Evolutionary conservation across 331 rosid species (phyloP).

Genomic region (Ulmus americana): DNA sequence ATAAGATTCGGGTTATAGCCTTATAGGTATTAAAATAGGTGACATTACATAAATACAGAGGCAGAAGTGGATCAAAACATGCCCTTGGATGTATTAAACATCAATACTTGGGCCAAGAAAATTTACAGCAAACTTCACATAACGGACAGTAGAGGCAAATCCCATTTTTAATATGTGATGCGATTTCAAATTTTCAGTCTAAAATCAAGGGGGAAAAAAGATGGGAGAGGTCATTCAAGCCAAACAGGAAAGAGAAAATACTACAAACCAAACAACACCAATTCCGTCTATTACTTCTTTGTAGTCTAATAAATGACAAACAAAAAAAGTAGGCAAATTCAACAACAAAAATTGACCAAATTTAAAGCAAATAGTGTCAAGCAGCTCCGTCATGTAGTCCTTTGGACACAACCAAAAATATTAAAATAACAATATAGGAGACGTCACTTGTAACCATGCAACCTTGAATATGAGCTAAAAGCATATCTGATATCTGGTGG

Average conservation of each 20-base stretch:
- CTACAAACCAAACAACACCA: background rate
- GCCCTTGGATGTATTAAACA: too few species aligned
- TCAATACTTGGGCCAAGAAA: too few species aligned
- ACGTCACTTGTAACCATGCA: conserved; percentile 1
- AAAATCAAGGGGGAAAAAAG: background rate
- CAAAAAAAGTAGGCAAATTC: background rate
- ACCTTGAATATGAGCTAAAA: conserved; percentile 10
- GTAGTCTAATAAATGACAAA: background rate
- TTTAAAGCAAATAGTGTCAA: conserved; percentile 9
- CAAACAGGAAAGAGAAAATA: background rate
- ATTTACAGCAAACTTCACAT: too few species aligned
- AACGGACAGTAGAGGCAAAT: too few species aligned
- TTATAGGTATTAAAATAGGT: too few species aligned
- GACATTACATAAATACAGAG: too few species aligned
- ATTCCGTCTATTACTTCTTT: background rate
- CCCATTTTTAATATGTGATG: too few species aligned
- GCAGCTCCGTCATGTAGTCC: conserved; percentile 18
- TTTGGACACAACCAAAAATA: conserved; percentile 2
- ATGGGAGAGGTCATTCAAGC: background rate
- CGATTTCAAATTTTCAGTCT: too few species aligned
- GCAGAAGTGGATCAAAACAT: too few species aligned
- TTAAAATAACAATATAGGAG: background rate
- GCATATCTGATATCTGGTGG: conserved; percentile 17
- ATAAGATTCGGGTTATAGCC: too few species aligned
- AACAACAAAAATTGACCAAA: background rate